Conservation (phyloP, 2,329 filamentous ascomycete species). For the Fusarium sublunatum region DNA sequence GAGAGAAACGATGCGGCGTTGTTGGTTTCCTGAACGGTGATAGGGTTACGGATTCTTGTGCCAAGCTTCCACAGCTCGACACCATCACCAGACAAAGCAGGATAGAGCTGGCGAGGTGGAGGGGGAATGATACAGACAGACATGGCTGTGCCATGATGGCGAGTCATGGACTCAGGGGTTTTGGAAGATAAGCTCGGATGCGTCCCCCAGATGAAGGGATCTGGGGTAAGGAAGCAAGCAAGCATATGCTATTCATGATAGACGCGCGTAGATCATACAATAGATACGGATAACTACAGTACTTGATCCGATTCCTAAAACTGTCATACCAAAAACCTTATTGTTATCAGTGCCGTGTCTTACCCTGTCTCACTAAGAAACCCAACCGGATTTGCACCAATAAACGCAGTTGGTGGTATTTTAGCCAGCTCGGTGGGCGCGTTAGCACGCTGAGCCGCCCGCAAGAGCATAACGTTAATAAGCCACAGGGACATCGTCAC, state of each 20-base stretch:
- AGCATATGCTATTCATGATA: slow-evolving; percentile 21
- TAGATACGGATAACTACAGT: slow-evolving; percentile 1
- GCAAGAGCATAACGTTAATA: slow-evolving; percentile 16
- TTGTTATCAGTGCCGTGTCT: not conserved
- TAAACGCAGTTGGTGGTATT: too few species aligned
- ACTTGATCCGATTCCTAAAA: not conserved
- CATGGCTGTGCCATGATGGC: not conserved
- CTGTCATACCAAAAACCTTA: slow-evolving; percentile 3
- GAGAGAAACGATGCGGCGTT: slow-evolving; percentile 22
- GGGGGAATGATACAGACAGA: slow-evolving; percentile 15
- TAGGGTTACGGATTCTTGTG: slow-evolving; percentile 15
- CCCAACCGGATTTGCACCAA: not conserved
- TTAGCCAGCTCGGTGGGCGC: too few species aligned
- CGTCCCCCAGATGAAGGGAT: slow-evolving; percentile 1
- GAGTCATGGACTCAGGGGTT: slow-evolving; percentile 4
- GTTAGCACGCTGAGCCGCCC: slow-evolving; percentile 21
- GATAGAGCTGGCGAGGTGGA: slow-evolving; percentile 8
- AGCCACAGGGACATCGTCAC: slow-evolving; percentile 16
- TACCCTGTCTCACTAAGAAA: slow-evolving; percentile 4
- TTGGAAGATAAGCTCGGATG: slow-evolving; percentile 9
- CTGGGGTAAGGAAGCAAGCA: slow-evolving; percentile 29
- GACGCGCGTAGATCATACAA: slow-evolving; percentile 29
- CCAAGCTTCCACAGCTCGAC: slow-evolving; percentile 13
- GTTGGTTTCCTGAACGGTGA: slow-evolving; percentile 21
- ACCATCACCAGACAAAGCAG: slow-evolving; percentile 9